Conservation (phyloP, 176 grass and related monocot genomes). For the Paspalum vaginatum region DNA sequence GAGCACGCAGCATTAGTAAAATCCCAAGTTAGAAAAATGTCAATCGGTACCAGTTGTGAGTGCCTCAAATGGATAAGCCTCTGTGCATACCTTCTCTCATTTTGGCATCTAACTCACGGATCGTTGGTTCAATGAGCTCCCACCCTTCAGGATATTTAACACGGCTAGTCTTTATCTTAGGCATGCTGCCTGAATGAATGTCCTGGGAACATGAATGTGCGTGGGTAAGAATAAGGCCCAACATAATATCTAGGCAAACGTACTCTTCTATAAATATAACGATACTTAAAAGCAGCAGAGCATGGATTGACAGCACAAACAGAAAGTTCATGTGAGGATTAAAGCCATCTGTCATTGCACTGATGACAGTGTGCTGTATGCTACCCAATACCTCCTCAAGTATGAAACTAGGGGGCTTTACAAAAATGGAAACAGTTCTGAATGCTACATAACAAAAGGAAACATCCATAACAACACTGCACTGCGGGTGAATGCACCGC, state of each 20-base stretch:
- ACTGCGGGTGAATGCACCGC: too few relatives aligned
- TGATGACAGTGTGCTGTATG: neutral
- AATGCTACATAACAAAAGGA: neutral
- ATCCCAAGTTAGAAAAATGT: neutral
- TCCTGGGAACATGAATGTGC: neutral
- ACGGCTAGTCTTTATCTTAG: conserved; percentile 87
- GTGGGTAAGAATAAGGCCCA: neutral
- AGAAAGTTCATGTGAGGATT: neutral
- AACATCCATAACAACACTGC: neutral
- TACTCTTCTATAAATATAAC: neutral
- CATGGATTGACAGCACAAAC: neutral
- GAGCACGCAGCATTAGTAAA: neutral
- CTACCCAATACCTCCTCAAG: neutral
- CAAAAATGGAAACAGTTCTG: neutral
- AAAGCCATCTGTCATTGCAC: neutral
- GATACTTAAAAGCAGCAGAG: neutral
- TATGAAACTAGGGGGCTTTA: neutral
- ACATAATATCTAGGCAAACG: neutral
- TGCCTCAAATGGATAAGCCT: neutral
- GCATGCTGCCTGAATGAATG: conserved; percentile 42
- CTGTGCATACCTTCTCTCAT: conserved; percentile 75
- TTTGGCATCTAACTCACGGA: conserved; percentile 84
- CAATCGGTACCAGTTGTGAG: neutral
- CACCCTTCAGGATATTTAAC: conserved; percentile 91
- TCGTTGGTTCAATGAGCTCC: conserved; percentile 86